Evolutionary conservation across 768 basidiomycete genomes (phyloP), one percentile per base, ranked within the genome.

Genomic region (Rossbeevera mucosa): DNA sequence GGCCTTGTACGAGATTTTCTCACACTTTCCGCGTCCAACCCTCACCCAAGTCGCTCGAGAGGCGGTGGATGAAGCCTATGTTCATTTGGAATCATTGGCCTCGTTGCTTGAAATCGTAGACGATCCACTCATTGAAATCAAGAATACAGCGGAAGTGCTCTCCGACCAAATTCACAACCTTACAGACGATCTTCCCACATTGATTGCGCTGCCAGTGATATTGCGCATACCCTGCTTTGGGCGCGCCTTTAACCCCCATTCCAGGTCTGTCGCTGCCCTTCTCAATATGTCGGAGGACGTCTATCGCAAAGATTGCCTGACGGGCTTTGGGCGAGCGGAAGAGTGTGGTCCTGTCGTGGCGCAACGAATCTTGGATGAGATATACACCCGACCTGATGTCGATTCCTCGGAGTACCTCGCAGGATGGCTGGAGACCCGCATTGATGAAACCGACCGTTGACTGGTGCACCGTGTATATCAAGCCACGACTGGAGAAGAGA

Each of bases 61-160:
- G 64, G 90, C 87, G 5, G 88, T 91, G 9, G 83, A 86, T 49
- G 89, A 91, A 61, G 90, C 86, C 2, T 82, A 86, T 58, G 79
- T 78, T 50, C 85, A 81, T 14, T 70, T 91, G 24, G 71, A 75
- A 58, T 77, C 81, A 20, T 68, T 91, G 16, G 71, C 73, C 14
- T 71, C 75, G 9, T 73, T 90, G 24, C 71, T 90, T 13, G 83
- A 85, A 53, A 74, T 73, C 14, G 72, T 77, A 14, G 69, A 62
- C 24, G 55, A 71, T 31, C 74, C 72, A 5, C 52, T 59, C 20
- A 61, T 59, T 40, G 51, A 26, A 25, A 44, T 36, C n/a, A 54
- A 59, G 25, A 67, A 60, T 46, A 52, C 64, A 20, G 44, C 48
- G 16, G 60, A 59, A n/a, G 64, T 65, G 44, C 58, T 72, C 2